Evolutionary conservation across 2,329 filamentous ascomycete species (phyloP), one percentile per base, ranked within the genome.

Genomic region (Orbilia javanica): DNA sequence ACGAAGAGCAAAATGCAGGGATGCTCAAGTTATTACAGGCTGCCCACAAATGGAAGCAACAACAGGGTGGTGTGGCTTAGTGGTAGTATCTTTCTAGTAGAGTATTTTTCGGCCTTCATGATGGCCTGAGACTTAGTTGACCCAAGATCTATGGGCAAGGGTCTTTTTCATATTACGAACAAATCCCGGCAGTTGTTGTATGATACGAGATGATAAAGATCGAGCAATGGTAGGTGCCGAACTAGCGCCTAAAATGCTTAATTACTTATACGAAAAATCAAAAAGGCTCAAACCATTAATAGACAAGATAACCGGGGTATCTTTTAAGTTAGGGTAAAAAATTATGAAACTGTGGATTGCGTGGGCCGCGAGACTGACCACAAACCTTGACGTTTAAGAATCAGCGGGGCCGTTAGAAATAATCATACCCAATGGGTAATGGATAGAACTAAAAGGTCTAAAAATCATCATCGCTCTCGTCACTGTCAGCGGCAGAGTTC

Each of bases 11-110:
- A 83, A 91, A 92, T 70, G 92, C 92, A 81, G 94, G 93, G 82
- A 86, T 97, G 84, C 92, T 92, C 64, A 93, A 92, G 83, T 87
- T 98, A 84, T 86, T 97, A 85, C 91, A 93, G 79, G 91, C 91
- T 88, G 94, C 95, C 72, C 91, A 94, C 84, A 90, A 90, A 81
- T 98, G 95, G 93, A 97, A 97, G 87, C 88, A 92, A 83, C 86
- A 85, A 77, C 85, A 88, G 81, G 84, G 25, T 81, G 8, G 81
- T 85, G 44, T 75, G 60, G 67, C 60, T 65, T 77, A 57, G 67
- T 46, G 34, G 52, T 7, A 25, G 15, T 20, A 42, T 72, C 27
- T 57, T 50, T 62, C 39, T 70, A 62, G 13, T n/a, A 27, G 22
- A 18, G 46, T 69, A 25, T 62, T 52, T 10, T 52, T 53, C 20